Base-by-base conservation (phyloP, 345 rosid genomes). In the Populus tremula region DNA sequence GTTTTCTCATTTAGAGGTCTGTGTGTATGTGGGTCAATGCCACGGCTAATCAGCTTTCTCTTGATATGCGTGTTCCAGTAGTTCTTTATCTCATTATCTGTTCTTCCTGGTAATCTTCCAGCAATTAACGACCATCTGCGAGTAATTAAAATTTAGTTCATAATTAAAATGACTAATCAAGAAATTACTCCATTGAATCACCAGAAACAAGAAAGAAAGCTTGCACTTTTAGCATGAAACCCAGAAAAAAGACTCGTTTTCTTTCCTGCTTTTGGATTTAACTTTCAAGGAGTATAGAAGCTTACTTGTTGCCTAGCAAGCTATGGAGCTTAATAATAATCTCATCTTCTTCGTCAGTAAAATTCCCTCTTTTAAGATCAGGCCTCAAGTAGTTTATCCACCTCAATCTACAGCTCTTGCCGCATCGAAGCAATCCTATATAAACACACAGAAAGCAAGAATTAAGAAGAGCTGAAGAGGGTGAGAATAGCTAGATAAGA, bases 51-150 rank as follows among this genome's bases (percentile, higher is more conserved):
- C 56, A 87, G 86, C 74, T 85, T 87, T 8, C 90, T 68, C 69
- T 87, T 87, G 81, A 87, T 85, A 76, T 87, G 90, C 5, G 90
- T 87, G 75, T 87, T 87, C 90, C 90, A 87, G 81, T 87, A 87
- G 79, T 87, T 87, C 69, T 87, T 87, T 23, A 87, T 87, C 76
- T 87, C 90, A 73, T 87, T 87, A 71, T 87, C 90, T 18, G 90
- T 87, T 77, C 90, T 76, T 27, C 88, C 90, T 0, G 90, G 88
- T 67, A 87, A 82, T 76, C 87, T 85, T 47, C 88, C 90, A 5
- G 90, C 90, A 39, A 87, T 87, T 73, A 85, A 45, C 33, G 90
- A 87, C 90, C 90, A 87, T 66, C 90, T 87, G 85, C 54, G 33
- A 2, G 20, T 23, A 8, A 9, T n/a, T 35, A 71, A 67, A 43